A percentile compares a stretch with the other conserved stretches of the same genome.
Evolutionary conservation across 2,329 filamentous ascomycete genomes (phyloP).

Genomic region (Macrophomina pseudophaseolina): DNA sequence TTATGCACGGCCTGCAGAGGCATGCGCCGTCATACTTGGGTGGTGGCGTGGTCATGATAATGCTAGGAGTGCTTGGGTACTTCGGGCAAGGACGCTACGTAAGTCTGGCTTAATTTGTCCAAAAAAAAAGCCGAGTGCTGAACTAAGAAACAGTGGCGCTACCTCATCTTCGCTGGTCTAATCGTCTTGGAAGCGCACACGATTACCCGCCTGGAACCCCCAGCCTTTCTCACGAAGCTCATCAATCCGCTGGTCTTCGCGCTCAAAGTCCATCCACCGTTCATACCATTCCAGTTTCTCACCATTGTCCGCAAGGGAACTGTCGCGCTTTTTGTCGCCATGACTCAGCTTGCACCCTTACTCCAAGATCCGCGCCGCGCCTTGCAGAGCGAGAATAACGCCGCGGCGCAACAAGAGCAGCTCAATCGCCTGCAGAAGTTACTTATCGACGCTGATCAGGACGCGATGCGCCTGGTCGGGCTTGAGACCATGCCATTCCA

Average conservation of each 20-base stretch:
- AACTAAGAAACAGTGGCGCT: slow-evolving; percentile 49
- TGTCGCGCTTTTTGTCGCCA: slow-evolving; percentile 58
- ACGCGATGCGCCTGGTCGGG: slow-evolving; percentile 72
- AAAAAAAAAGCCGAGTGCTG: not conserved
- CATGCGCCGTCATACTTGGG: slow-evolving; percentile 66
- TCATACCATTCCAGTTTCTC: slow-evolving; percentile 85
- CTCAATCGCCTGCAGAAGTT: slow-evolving; percentile 70
- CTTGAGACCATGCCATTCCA: slow-evolving; percentile 82
- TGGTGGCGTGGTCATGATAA: slow-evolving; percentile 63
- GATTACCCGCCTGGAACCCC: slow-evolving; percentile 58
- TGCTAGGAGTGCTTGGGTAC: slow-evolving; percentile 69
- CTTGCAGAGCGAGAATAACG: not conserved
- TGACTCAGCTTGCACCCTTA: slow-evolving; percentile 52
- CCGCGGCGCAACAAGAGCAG: slow-evolving; percentile 58
- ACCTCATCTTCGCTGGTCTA: slow-evolving; percentile 58
- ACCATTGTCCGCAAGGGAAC: slow-evolving; percentile 75
- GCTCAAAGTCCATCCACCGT: slow-evolving; percentile 59
- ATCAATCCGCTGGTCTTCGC: slow-evolving; percentile 54
- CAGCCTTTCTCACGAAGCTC: slow-evolving; percentile 50
- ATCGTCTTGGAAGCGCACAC: slow-evolving; percentile 63
- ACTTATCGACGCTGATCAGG: slow-evolving; percentile 66
- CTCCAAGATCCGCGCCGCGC: slow-evolving; percentile 7
- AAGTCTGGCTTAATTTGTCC: slow-evolving; percentile 29
- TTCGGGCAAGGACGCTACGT: slow-evolving; percentile 67
- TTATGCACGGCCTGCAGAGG: slow-evolving; percentile 68